Evolutionary conservation across 1,139 yeast genomes (phyloP).

Genomic region (Hansenula sp.): DNA sequence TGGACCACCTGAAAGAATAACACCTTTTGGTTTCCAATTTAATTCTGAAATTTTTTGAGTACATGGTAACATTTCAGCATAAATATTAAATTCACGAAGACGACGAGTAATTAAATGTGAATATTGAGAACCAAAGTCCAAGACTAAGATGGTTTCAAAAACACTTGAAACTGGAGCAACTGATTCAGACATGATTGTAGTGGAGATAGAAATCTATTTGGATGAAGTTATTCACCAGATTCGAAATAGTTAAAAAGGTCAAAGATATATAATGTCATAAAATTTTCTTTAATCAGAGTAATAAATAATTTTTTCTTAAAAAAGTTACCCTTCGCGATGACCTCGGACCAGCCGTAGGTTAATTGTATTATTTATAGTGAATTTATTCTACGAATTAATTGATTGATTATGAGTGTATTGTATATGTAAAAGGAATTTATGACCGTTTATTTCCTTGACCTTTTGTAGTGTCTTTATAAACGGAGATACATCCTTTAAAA

Average conservation of each 20-base stretch:
- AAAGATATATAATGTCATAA: neutral
- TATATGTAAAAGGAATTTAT: conserved; percentile 17
- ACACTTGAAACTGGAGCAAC: conserved; percentile 59
- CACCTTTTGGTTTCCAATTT: conserved; percentile 94
- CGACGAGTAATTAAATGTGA: conserved; percentile 96
- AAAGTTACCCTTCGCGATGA: neutral
- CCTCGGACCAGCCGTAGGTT: neutral
- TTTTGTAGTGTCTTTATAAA: conserved; percentile 13
- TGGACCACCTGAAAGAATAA: conserved; percentile 95
- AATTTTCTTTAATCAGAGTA: no score
- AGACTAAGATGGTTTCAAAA: conserved; percentile 93
- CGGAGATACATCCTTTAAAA: conserved; percentile 23
- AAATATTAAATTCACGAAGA: conserved; percentile 94
- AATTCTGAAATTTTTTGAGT: conserved; percentile 93
- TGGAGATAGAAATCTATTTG: neutral
- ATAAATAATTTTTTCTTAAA: no score
- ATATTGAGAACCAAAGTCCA: conserved; percentile 98
- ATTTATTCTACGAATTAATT: no score
- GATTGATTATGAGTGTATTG: neutral
- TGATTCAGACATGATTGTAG: conserved; percentile 17
- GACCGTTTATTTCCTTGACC: conserved; percentile 21
- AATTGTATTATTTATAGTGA: neutral
- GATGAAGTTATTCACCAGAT: neutral
- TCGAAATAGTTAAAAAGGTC: neutral
- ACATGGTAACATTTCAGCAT: conserved; percentile 99